Base-by-base conservation (phyloP, 2,329 filamentous ascomycete genomes). In the Zasmidium angulare region DNA sequence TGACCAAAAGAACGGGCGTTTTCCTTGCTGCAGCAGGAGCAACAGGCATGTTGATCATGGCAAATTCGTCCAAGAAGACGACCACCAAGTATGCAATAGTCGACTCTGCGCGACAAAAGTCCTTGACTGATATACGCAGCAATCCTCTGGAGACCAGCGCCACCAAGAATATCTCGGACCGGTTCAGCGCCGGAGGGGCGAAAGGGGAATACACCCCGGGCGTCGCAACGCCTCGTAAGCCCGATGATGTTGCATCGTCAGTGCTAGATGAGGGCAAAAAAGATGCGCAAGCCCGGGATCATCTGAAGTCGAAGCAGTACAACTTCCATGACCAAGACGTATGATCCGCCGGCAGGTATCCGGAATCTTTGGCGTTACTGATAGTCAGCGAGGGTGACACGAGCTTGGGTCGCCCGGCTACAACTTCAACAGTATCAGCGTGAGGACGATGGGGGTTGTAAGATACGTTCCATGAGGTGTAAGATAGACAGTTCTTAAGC, bases 101-200 rank as follows among this genome's bases (percentile, higher is more conserved):
- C n/a, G 36, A n/a, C 36, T 17, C 6, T 43, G 6, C 3, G 36
- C 4, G 36, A 43, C 4, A 3, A 19, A 14, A 43, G n/a, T 17
- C 4, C 12, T 17, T 9, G 36, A 43, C 36, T 43, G 36, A 29
- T 11, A 11, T 11, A 4, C 20, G 19, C 51, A 56, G 53, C 21
- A 56, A 56, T 26, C 53, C 46, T 12, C 14, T 56, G n/a, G 53
- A 56, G 7, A 56, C 53, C 11, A 17, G 11, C 24, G 53, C 46
- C 29, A 36, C 53, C 7, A 46, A 56, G 26, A 56, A 56, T 26
- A 20, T 56, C n/a, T 50, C 53, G 23, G 29, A 56, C 26, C 53
- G 53, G 3, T 49, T 56, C 23, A 56, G 53, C 40, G 23, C 53
- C 11, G 53, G 53, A 6, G 53, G 53, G 14, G 53, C 46, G 11